Evolutionary conservation across 2,329 filamentous ascomycete species (phyloP), one percentile per base, ranked within the genome.

Genomic region (Helotiales sp.): DNA sequence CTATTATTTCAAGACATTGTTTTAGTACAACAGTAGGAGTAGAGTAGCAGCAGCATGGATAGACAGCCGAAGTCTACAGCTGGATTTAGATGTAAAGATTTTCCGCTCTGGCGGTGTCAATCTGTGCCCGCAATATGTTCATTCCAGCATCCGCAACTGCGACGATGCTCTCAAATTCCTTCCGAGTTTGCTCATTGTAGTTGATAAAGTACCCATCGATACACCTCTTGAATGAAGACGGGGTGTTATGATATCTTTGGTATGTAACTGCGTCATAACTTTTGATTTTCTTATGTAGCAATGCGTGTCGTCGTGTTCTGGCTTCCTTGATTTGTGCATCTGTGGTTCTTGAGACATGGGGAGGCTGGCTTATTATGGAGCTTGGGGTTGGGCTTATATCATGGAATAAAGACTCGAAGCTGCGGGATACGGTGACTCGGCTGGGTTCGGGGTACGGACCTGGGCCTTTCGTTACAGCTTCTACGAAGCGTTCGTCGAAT

Each of bases 401-500:
- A n/a, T n/a, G n/a, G n/a, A n/a, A n/a, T n/a, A n/a, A n/a, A n/a
- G n/a, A n/a, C n/a, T n/a, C n/a, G n/a, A n/a, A n/a, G n/a, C n/a
- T n/a, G n/a, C n/a, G n/a, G n/a, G n/a, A n/a, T n/a, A n/a, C n/a
- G n/a, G n/a, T n/a, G n/a, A n/a, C n/a, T n/a, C n/a, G n/a, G n/a
- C n/a, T n/a, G n/a, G n/a, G n/a, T n/a, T n/a, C n/a, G n/a, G n/a
- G n/a, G n/a, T n/a, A n/a, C 17, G 38, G 36, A 50, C 63, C 56
- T 6, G 46, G 34, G 29, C 42, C 59, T 13, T 54, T 54, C 30
- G 69, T 48, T 1, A 69, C 69, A 5, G 67, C 67, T 47, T 71
- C 66, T 5, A 72, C 69, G 34, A 72, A 72, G 27, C 70, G 64
- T 46, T 69, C 63, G 52, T 72, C 70, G 38, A 72, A 70, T 5